Conservation (phyloP, 352 stramenopile genomes). For the Phytophthora sojae region DNA sequence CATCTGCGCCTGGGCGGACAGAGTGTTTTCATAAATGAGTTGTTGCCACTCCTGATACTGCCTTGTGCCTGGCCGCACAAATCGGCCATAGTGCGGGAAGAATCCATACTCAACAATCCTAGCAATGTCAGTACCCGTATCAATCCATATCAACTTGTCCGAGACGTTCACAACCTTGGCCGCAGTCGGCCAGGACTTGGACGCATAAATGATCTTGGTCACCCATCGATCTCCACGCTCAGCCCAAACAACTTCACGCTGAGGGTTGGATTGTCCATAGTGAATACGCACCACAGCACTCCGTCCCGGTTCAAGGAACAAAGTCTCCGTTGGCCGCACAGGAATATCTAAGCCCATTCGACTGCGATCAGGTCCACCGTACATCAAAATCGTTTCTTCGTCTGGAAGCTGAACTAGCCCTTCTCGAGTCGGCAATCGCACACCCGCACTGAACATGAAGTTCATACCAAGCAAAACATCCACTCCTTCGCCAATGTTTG, state of each 20-base stretch:
- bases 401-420: not conserved
- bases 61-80: not conserved
- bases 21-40: constrained; percentile 1
- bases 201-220: constrained; percentile 3
- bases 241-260: not conserved
- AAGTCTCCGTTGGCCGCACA: not conserved
- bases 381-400: not conserved
- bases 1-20: not conserved
- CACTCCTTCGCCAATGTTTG: not conserved
- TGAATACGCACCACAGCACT: not conserved
- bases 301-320: not conserved
- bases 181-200: constrained; percentile 1
- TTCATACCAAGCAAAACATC: not conserved
- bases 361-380: not conserved
- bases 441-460: not conserved
- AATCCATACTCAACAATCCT: constrained; percentile 2
- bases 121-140: not conserved
- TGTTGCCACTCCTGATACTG: constrained; percentile 9
- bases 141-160: not conserved
- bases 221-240: not conserved
- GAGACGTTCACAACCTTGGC: constrained; percentile 14
- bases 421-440: not conserved
- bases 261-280: not conserved
- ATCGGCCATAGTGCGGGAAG: not conserved
- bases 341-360: not conserved